Base-by-base conservation (phyloP, 2,329 filamentous ascomycete genomes). In the Torrubiella hemipterigena region DNA sequence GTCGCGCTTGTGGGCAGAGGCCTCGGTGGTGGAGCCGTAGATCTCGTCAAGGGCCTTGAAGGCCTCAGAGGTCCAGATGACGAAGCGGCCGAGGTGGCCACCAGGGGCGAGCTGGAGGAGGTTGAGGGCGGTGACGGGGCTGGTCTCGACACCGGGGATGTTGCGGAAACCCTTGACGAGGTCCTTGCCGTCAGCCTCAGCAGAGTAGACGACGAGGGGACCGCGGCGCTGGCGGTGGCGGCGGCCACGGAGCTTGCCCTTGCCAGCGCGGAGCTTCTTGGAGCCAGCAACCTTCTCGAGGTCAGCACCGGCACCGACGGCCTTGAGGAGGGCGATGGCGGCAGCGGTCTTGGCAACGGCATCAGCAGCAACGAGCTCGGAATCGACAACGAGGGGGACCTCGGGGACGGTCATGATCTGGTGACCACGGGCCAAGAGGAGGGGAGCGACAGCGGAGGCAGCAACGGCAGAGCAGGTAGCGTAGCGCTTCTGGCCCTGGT, bases 31-130 rank as follows among this genome's bases (percentile, higher is more conserved):
- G 59, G 81, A 80, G 61, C 89, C 89, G 73, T 98, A 98, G 73
- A 98, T 80, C 65, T 78, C 78, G 68, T 98, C 89, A 44, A 98
- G 84, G 45, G 89, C 84, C 67, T 86, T 79, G 75, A 98, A 96
- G 45, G 91, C 91, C 46, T 84, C 74, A 32, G 93, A 98, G 53
- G 91, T 91, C 91, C 91, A 98, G 76, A 98, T 75, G 64, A 98
- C 77, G 78, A 98, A 98, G 57, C 91, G 91, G 53, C 91, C 91
- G 51, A 98, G 83, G 71, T 98, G 91, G 55, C 91, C 93, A 75
- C 91, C 91, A 50, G 91, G 91, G 48, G 91, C 91, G 59, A 98
- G 85, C 76, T 98, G 91, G 62, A 98, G 85, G 55, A 96, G 87
- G 78, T 96, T 95, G 55, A 98, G 77, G 46, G 85, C 71, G 68